Conservation (phyloP, 768 basidiomycete genomes). For the Hygrophoropsis aurantiaca region DNA sequence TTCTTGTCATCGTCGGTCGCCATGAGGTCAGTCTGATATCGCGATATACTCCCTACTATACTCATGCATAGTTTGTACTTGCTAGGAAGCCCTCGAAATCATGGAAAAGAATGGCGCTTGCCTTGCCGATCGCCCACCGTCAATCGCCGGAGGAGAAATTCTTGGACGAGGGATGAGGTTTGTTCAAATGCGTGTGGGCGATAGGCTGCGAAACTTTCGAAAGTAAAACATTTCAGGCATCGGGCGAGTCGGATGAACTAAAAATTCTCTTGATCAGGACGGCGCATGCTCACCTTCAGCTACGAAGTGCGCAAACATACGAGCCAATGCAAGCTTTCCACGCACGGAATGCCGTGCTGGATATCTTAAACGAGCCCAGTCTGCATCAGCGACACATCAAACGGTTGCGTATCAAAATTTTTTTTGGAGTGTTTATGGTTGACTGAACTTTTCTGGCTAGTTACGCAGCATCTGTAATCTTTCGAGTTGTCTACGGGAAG, state of each 20-base stretch:
- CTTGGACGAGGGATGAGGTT: slow-evolving; percentile 59
- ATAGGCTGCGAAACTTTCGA: slow-evolving; percentile 58
- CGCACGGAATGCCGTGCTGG: slow-evolving; percentile 17
- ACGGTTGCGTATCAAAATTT: slow-evolving; percentile 41
- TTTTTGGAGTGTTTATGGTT: neutral
- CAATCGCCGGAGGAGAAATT: slow-evolving; percentile 56
- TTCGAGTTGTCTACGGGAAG: slow-evolving; percentile 29
- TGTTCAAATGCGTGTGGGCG: slow-evolving; percentile 50
- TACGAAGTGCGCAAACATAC: slow-evolving; percentile 45
- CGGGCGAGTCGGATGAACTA: no score
- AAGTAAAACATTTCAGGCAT: slow-evolving; percentile 36
- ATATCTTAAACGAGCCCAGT: slow-evolving; percentile 23
- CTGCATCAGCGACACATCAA: slow-evolving; percentile 22
- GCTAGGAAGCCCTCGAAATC: slow-evolving; percentile 48
- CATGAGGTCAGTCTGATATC: slow-evolving; percentile 20
- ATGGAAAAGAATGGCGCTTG: slow-evolving; percentile 59
- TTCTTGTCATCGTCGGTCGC: slow-evolving; percentile 24
- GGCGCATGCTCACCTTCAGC: slow-evolving; percentile 53
- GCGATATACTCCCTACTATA: neutral
- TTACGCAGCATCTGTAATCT: slow-evolving; percentile 25
- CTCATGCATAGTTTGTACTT: neutral
- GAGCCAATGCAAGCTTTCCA: slow-evolving; percentile 44
- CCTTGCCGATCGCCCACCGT: slow-evolving; percentile 50
- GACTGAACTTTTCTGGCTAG: slow-evolving; percentile 6
- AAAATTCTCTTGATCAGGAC: slow-evolving; percentile 37